phyloP scores from a whole-genome alignment of 371 early-diverging fungal genomes.

The Mucor ambiguus region DNA sequence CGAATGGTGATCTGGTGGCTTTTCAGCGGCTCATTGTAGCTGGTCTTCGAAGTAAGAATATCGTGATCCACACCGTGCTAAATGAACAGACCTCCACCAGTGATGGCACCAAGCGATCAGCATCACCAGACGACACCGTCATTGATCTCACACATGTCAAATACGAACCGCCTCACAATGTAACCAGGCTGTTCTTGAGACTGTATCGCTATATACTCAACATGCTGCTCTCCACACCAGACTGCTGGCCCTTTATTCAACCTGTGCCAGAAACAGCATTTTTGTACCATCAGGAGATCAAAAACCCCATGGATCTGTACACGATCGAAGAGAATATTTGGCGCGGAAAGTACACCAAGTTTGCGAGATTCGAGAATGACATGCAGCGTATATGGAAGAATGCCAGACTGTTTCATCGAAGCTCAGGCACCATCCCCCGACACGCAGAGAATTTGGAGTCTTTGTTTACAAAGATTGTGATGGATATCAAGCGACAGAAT shows the following conservation, averaged over 20 bases:
- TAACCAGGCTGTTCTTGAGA: conserved; percentile 45
- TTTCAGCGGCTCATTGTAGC: conserved; percentile 44
- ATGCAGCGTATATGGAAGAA: conserved; percentile 49
- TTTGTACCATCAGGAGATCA: conserved; percentile 43
- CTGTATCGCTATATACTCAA: conserved; percentile 50
- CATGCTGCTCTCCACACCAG: conserved; percentile 45
- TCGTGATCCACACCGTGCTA: conserved; percentile 35
- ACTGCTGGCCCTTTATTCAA: conserved; percentile 52
- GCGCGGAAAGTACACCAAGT: conserved; percentile 44
- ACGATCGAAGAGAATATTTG: conserved; percentile 48
- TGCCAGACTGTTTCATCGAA: conserved; percentile 42
- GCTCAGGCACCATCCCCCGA: conserved; percentile 40
- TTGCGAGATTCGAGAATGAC: conserved; percentile 49
- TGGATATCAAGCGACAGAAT: conserved; percentile 36
- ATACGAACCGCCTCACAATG: conserved; percentile 40
- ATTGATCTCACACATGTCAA: conserved; percentile 32
- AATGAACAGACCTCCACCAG: conserved; percentile 12
- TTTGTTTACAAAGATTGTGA: conserved; percentile 41
- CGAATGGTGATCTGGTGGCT: conserved; percentile 50
- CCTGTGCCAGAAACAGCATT: conserved; percentile 42
- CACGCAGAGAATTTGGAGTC: conserved; percentile 41
- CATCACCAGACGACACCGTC: conserved; percentile 4
- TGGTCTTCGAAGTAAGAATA: conserved; percentile 38
- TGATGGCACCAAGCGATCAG: neutral
- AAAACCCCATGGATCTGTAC: conserved; percentile 45